Conservation (phyloP, 176 grass and related monocot genomes). For the Oropetium thomaeum region DNA sequence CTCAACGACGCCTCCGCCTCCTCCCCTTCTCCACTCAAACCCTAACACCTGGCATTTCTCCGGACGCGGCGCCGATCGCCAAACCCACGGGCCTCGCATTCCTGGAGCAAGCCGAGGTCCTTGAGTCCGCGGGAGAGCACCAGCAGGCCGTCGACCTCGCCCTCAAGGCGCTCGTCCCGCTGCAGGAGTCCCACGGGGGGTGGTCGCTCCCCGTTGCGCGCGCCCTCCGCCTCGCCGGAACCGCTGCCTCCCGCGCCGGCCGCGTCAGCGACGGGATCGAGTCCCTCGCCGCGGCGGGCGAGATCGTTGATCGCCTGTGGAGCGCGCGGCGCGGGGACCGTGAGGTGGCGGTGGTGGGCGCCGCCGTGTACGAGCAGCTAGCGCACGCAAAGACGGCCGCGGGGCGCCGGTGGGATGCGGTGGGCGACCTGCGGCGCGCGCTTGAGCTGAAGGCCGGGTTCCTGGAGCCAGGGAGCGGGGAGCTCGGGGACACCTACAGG, state of each 20-base stretch:
- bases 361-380: slow-evolving; percentile 57
- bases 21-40: slow-evolving; percentile 42
- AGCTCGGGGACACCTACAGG: slow-evolving; percentile 49
- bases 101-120: slow-evolving; percentile 45
- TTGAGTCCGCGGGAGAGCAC: slow-evolving; percentile 36
- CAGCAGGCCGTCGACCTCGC: slow-evolving; percentile 51
- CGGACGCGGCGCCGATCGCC: slow-evolving; percentile 19
- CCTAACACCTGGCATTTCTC: slow-evolving; percentile 20
- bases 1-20: not conserved
- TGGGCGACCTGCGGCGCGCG: slow-evolving; percentile 36
- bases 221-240: slow-evolving; percentile 58
- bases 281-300: slow-evolving; percentile 55
- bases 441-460: slow-evolving; percentile 46
- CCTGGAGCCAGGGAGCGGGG: slow-evolving; percentile 26
- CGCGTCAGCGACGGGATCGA: slow-evolving; percentile 53
- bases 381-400: slow-evolving; percentile 49
- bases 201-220: slow-evolving; percentile 66
- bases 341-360: slow-evolving; percentile 36
- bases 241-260: slow-evolving; percentile 44
- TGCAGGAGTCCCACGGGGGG: slow-evolving; percentile 61
- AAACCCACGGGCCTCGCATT: slow-evolving; percentile 25
- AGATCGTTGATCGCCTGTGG: slow-evolving; percentile 40
- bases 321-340: not conserved
- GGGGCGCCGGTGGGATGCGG: slow-evolving; percentile 59
- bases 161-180: slow-evolving; percentile 46